Conservation (phyloP, 192 early-diverging fungal genomes). For the Backusella australiensis region DNA sequence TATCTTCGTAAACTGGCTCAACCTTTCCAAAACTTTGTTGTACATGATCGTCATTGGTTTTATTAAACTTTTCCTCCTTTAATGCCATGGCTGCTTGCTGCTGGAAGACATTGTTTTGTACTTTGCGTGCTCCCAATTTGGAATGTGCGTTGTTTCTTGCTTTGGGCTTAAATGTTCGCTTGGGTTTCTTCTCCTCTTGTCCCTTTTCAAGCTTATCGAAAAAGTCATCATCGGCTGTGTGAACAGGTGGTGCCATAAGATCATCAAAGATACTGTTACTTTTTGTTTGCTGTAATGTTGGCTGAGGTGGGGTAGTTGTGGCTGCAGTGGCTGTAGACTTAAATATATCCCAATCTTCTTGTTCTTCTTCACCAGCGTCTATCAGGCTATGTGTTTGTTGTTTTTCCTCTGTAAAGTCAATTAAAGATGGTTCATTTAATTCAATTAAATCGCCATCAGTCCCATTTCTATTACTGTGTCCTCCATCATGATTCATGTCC, state of each 20-base stretch:
- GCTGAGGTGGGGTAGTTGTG: background rate
- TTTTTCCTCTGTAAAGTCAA: background rate
- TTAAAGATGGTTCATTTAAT: background rate
- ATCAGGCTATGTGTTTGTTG: background rate
- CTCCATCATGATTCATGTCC: background rate
- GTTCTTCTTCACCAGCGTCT: background rate
- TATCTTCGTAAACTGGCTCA: background rate
- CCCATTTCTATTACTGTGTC: background rate
- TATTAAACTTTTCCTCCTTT: background rate
- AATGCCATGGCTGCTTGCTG: conserved; percentile 2
- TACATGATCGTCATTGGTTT: background rate
- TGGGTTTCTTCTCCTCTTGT: background rate
- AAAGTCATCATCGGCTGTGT: conserved; percentile 8
- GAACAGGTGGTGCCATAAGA: background rate
- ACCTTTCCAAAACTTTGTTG: background rate
- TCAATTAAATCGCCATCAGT: background rate
- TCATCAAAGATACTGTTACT: background rate
- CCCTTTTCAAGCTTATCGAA: conserved; percentile 1
- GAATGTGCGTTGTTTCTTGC: background rate
- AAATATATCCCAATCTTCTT: conserved; percentile 3
- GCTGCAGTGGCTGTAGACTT: background rate
- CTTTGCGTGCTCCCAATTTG: conserved; percentile 4
- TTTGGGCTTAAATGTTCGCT: background rate
- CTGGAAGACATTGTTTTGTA: conserved; percentile 4
- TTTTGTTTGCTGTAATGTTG: background rate